Base-by-base conservation (phyloP, 768 basidiomycete genomes). In the Kwoniella dendrophila region DNA sequence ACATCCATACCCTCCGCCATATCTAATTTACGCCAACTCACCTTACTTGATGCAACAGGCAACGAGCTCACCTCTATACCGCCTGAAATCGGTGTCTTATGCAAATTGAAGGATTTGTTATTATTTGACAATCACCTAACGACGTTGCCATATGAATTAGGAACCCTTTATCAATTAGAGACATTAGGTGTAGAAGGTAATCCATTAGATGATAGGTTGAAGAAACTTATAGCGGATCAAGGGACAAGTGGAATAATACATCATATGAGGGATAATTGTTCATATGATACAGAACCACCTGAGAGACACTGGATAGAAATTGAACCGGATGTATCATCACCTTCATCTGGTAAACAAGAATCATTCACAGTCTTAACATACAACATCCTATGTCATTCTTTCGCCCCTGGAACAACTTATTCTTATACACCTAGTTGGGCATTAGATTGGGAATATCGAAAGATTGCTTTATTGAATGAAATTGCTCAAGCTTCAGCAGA, bases 351-450 rank as follows among this genome's bases (percentile, higher is more conserved):
- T 33, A 66, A 75, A 61, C 74, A 74, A 51, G 93, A 97, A 79
- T 85, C 85, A 1, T 87, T 95, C 81, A 88, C 85, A 50, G 84
- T 90, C 30, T 81, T 97, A 18, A 89, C 85, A 77, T 97, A 92
- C 84, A 99, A 99, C 80, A 93, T 98, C 64, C 86, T 99, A 11
- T 94, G 90, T 79, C 90, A 95, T 75, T 85, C 86, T 75, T 89
- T 85, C 70, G 96, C 96, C 14, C 93, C 94, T 30, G 86, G 88
- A 69, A 83, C 86, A 67, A 79, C 94, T 77, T 99, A 98, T 77
- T 92, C 92, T 1, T 99, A 99, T 79, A 98, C 96, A 0, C 96
- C 96, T 1, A 84, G 87, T 0, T 98, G 96, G 95, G 96, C 96
- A 0, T 82, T 99, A 38, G 82, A 85, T n/a, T 99, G 96, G 96